phyloP scores from a whole-genome alignment of 768 basidiomycete genomes.

The Gyrodon lividus region DNA sequence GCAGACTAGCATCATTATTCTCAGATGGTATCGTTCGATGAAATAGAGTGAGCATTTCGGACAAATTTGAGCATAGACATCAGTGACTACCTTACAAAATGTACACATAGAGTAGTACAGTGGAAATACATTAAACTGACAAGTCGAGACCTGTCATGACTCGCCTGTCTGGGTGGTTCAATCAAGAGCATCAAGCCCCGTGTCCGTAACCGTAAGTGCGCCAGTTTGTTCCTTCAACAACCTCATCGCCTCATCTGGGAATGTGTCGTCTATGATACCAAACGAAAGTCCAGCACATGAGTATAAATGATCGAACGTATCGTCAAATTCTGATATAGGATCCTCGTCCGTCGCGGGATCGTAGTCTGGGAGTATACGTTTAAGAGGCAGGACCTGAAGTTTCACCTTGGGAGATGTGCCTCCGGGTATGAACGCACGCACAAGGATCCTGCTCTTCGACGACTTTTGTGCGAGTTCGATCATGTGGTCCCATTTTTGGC shows the following conservation, averaged over 20 bases:
- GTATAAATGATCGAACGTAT: slow-evolving; percentile 27
- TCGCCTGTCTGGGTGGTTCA: not conserved
- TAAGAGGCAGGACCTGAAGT: slow-evolving; percentile 25
- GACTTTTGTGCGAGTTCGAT: slow-evolving; percentile 28
- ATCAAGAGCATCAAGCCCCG: not conserved
- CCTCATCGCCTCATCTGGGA: slow-evolving; percentile 19
- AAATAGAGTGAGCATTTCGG: too few relatives aligned
- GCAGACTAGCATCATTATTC: too few relatives aligned
- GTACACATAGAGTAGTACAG: not conserved
- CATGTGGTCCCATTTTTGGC: slow-evolving; percentile 27
- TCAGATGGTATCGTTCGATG: too few relatives aligned
- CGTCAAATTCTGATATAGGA: slow-evolving; percentile 12
- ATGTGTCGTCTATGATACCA: slow-evolving; percentile 22
- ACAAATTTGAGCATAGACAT: too few relatives aligned
- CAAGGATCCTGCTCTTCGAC: slow-evolving; percentile 19
- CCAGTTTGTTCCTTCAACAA: slow-evolving; percentile 12
- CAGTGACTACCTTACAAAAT: too few relatives aligned
- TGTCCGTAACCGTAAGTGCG: not conserved
- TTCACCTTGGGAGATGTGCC: slow-evolving; percentile 25
- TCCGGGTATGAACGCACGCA: slow-evolving; percentile 29
- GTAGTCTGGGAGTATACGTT: slow-evolving; percentile 13
- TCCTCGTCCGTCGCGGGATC: slow-evolving; percentile 14
- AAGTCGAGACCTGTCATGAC: too few relatives aligned
- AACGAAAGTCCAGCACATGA: slow-evolving; percentile 18
- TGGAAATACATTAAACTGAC: too few relatives aligned